A percentile compares a stretch with the other conserved stretches of the same genome.
phyloP scores from a whole-genome alignment of 495 filamentous ascomycete species.

The Geopyxis carbonaria region DNA sequence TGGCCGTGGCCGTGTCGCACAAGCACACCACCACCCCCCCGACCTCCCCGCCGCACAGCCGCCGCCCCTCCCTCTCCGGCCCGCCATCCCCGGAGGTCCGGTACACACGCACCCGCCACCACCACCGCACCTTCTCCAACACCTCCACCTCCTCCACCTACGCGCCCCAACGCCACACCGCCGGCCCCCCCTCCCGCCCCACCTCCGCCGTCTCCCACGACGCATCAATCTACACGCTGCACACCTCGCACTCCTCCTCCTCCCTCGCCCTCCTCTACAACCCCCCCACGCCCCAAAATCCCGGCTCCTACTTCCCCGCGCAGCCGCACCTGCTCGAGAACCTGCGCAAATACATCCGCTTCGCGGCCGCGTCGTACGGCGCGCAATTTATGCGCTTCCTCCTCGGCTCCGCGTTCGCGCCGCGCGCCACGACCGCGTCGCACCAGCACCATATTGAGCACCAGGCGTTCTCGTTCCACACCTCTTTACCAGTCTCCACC shows the following conservation, averaged over 20 bases:
- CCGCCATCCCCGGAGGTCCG: too few relatives aligned
- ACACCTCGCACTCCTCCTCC: constrained; percentile 44
- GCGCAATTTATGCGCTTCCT: constrained; percentile 52
- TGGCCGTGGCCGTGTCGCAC: too few relatives aligned
- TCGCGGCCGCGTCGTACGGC: constrained; percentile 62
- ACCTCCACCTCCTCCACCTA: constrained; percentile 2
- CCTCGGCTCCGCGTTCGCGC: constrained; percentile 36
- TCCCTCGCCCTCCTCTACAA: constrained; percentile 43
- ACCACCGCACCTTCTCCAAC: constrained; percentile 5
- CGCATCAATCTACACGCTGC: constrained; percentile 55
- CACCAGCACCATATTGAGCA: constrained; percentile 41
- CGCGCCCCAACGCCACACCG: not conserved
- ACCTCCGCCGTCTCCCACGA: constrained; percentile 12
- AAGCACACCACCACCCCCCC: too few relatives aligned
- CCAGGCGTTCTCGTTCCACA: constrained; percentile 54
- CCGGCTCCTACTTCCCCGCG: constrained; percentile 46
- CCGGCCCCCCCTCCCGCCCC: not conserved
- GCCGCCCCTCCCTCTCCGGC: too few relatives aligned
- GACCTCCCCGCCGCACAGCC: too few relatives aligned
- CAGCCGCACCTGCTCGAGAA: constrained; percentile 48
- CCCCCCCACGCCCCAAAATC: constrained; percentile 28
- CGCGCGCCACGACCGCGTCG: constrained; percentile 21
- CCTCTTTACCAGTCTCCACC: constrained; percentile 45
- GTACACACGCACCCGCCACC: constrained; percentile 8
- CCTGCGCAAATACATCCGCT: constrained; percentile 57